Evolutionary conservation across 257 asterid genomes (phyloP).

Genomic region (Hygrophila difformis): DNA sequence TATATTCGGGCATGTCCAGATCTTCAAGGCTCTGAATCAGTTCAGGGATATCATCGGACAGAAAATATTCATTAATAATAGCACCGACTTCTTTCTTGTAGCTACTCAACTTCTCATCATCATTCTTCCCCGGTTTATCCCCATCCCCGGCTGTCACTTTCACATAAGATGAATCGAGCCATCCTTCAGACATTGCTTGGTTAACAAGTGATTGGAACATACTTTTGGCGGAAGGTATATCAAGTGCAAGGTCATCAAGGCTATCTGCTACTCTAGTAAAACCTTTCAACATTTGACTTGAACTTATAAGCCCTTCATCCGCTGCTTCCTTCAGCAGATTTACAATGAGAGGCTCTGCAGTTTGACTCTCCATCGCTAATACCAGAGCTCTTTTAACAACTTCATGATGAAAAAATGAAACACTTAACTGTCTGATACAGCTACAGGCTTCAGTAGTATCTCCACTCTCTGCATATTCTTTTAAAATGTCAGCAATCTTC

Average conservation of each 20-base stretch:
- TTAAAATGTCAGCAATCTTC: conserved; percentile 74
- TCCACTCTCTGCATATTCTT: conserved; percentile 82
- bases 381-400: conserved; percentile 89
- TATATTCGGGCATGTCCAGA: conserved; percentile 55
- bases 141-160: conserved; percentile 44
- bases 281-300: conserved; percentile 93
- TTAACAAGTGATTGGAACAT: conserved; percentile 50
- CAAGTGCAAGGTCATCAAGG: conserved; percentile 94
- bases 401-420: conserved; percentile 95
- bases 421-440: conserved; percentile 86
- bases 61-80: conserved; percentile 88
- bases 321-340: conserved; percentile 80
- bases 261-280: conserved; percentile 73
- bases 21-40: conserved; percentile 78
- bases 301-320: conserved; percentile 87
- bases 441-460: conserved; percentile 87
- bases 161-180: conserved; percentile 76
- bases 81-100: conserved; percentile 73
- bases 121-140: conserved; percentile 30
- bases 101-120: conserved; percentile 54
- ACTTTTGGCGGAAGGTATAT: conserved; percentile 82
- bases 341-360: conserved; percentile 56
- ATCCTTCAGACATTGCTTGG: conserved; percentile 73
- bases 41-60: conserved; percentile 90
- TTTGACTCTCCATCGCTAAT: conserved; percentile 72